Conservation (phyloP, 163 green algal species). For the Volvox carteri region DNA sequence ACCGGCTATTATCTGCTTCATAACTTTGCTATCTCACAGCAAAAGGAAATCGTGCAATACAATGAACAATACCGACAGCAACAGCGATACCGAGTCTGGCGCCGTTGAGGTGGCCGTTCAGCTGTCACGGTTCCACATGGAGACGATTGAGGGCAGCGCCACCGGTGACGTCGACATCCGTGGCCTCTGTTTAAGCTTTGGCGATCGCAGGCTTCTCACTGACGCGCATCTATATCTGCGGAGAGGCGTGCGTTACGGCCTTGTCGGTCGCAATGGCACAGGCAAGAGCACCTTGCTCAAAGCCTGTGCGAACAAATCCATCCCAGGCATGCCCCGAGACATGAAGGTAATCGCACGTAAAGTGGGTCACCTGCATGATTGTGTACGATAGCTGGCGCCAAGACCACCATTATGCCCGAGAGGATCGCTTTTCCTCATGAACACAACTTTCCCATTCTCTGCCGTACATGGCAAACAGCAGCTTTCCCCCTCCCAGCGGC, state of each 20-base stretch:
- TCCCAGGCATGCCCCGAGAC: constrained; percentile 22
- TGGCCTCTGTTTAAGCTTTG: constrained; percentile 7
- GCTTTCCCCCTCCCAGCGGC: no score
- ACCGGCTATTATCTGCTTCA: no score
- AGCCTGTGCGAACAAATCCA: constrained; percentile 12
- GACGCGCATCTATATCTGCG: constrained; percentile 65
- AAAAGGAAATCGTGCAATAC: background rate
- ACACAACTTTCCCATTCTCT: no score
- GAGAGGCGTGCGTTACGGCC: constrained; percentile 67
- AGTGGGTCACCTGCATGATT: background rate
- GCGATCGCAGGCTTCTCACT: constrained; percentile 62
- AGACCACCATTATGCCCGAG: no score
- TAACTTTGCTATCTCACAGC: no score
- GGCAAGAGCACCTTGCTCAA: constrained; percentile 74
- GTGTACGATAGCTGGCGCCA: no score
- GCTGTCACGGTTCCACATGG: constrained; percentile 69
- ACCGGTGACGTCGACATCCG: constrained; percentile 60
- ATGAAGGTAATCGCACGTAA: constrained; percentile 14
- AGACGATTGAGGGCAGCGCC: constrained; percentile 62
- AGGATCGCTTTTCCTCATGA: no score
- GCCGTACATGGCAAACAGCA: no score
- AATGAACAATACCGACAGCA: background rate
- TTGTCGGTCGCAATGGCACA: constrained; percentile 66
- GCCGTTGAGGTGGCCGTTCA: constrained; percentile 56
- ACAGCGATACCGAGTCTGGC: background rate